Conservation (phyloP, 345 rosid genomes). For the Aegle marmelos region DNA sequence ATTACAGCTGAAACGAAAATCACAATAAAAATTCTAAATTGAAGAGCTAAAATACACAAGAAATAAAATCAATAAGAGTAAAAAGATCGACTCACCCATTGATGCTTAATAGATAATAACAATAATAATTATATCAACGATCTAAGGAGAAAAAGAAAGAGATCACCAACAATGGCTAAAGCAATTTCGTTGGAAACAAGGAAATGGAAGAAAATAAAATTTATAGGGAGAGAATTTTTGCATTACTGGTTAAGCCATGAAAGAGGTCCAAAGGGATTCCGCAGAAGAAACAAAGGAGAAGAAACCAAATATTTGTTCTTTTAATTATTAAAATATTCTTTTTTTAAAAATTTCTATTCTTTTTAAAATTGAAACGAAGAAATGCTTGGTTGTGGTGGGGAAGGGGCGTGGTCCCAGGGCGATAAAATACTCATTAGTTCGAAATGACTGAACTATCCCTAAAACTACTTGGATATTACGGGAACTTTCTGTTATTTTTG, state of each 20-base stretch:
- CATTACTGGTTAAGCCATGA: constrained; percentile 46
- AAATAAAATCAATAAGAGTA: not conserved
- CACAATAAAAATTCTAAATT: not conserved
- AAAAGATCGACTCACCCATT: constrained; percentile 37
- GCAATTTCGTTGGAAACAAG: constrained; percentile 20
- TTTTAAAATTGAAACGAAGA: constrained; percentile 25
- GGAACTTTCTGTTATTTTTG: not conserved
- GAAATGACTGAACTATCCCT: constrained; percentile 24
- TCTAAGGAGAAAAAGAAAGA: constrained; percentile 17
- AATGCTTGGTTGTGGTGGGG: constrained; percentile 60
- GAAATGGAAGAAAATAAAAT: constrained; percentile 9
- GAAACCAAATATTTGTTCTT: constrained; percentile 34
- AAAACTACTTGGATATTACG: constrained; percentile 7
- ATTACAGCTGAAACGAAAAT: constrained; percentile 13
- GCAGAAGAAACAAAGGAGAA: constrained; percentile 47
- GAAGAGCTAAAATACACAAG: not conserved
- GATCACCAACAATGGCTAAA: constrained; percentile 38
- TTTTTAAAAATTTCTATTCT: not conserved
- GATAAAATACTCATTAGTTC: constrained; percentile 6
- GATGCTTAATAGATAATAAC: constrained; percentile 1
- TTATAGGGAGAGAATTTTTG: constrained; percentile 23
- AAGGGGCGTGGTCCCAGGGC: constrained; percentile 39
- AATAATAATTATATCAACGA: constrained; percentile 21
- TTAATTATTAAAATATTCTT: constrained; percentile 15
- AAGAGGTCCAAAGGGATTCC: constrained; percentile 49